phyloP scores from a whole-genome alignment of 352 stramenopile genomes.

The Halophytophthora batemanensis region DNA sequence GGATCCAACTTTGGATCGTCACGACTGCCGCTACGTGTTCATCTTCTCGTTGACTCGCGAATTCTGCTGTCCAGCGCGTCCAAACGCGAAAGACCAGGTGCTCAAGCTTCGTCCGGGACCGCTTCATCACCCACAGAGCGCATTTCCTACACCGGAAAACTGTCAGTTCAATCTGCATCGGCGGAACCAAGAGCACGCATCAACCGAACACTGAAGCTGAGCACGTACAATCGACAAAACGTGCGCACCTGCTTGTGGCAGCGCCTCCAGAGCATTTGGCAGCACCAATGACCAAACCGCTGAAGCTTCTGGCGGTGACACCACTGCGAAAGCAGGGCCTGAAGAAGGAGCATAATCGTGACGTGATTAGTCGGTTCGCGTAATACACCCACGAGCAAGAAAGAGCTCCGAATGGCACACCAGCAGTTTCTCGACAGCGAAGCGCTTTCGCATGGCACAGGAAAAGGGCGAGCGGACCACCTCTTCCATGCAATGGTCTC shows the following conservation, averaged over 20 bases:
- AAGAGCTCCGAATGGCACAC: slow-evolving; percentile 17
- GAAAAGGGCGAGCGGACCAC: slow-evolving; percentile 21
- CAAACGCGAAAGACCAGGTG: slow-evolving; percentile 25
- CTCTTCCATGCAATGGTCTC: slow-evolving; percentile 49
- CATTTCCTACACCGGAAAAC: slow-evolving; percentile 34
- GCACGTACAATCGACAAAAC: slow-evolving; percentile 52
- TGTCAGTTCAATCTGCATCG: not conserved
- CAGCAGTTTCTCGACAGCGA: slow-evolving; percentile 36
- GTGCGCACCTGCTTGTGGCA: slow-evolving; percentile 22
- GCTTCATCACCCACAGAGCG: slow-evolving; percentile 31
- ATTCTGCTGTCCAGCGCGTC: slow-evolving; percentile 26
- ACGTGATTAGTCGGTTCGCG: not conserved
- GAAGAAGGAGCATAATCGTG: not conserved
- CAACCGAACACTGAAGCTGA: not conserved
- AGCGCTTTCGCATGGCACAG: slow-evolving; percentile 26
- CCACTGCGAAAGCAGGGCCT: slow-evolving; percentile 19
- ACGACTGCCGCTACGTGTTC: slow-evolving; percentile 44
- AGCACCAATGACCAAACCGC: slow-evolving; percentile 29
- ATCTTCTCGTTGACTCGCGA: slow-evolving; percentile 22
- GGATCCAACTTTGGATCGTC: slow-evolving; percentile 55
- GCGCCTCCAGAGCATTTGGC: slow-evolving; percentile 12
- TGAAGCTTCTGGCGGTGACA: slow-evolving; percentile 1
- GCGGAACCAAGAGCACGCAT: not conserved
- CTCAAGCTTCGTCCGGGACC: slow-evolving; percentile 30
- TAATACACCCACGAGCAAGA: not conserved